These are phyloP conservation scores for Fraxinus ornus DNA, from an alignment of 305 asterid genomes.

Conservation along the genomic window DNA sequence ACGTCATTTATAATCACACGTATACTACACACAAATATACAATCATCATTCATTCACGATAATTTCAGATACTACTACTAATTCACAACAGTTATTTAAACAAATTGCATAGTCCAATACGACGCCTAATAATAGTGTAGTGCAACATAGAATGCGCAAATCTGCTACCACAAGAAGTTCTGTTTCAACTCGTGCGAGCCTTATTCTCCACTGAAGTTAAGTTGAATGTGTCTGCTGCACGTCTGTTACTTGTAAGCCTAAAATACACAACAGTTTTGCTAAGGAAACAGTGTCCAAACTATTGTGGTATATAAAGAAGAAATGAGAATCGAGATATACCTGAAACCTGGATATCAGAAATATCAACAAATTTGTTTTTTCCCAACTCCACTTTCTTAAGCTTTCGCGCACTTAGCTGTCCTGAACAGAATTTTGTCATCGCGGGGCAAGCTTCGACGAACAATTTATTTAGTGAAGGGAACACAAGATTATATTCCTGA, in stretches of 20 bases:
- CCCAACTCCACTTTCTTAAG: not conserved
- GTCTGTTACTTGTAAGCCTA: not conserved
- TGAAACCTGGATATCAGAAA: not conserved
- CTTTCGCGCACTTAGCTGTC: slow-evolving; percentile 1
- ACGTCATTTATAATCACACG: not conserved
- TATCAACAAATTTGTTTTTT: not conserved
- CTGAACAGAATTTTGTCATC: not conserved
- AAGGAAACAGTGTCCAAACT: not conserved
- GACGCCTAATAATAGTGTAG: too few species aligned
- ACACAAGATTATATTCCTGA: not conserved
- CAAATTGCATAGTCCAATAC: too few species aligned
- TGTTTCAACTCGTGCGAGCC: too few species aligned
- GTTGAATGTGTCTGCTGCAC: too few species aligned
- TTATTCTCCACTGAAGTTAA: too few species aligned
- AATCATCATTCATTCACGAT: not conserved
- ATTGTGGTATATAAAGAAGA: not conserved
- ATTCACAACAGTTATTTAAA: too few species aligned
- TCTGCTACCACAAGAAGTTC: too few species aligned
- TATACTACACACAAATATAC: not conserved
- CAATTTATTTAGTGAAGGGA: slow-evolving; percentile 13
- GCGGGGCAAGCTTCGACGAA: not conserved
- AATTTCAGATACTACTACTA: too few species aligned
- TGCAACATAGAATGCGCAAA: too few species aligned
- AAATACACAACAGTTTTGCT: not conserved
- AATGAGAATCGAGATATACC: not conserved